A percentile compares a stretch with the other conserved stretches of the same genome.
These are phyloP conservation scores for Coccomyxa subellipsoidea DNA, from an alignment of 163 green algal genomes.

Conservation along the genomic window DNA sequence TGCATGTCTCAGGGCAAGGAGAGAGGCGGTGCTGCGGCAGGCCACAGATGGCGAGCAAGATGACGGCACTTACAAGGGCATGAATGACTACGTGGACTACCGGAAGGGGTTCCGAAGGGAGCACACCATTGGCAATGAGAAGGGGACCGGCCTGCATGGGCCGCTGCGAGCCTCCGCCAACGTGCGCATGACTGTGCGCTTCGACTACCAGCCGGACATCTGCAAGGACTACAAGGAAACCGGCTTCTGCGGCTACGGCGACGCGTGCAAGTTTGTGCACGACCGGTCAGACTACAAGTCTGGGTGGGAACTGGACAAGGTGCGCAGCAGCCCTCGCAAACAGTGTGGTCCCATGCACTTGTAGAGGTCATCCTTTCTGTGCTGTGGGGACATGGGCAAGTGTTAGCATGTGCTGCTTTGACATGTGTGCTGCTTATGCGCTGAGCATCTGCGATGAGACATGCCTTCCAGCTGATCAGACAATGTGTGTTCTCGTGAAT, in stretches of 20 bases:
- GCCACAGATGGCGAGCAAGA: conserved; percentile 9
- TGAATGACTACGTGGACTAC: conserved; percentile 80
- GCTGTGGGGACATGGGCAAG: too few species aligned
- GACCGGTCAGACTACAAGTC: conserved; percentile 98
- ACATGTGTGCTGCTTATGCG: too few species aligned
- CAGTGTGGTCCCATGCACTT: not conserved
- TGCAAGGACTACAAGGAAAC: conserved; percentile 99
- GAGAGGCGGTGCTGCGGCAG: conserved; percentile 72
- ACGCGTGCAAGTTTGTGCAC: conserved; percentile 99
- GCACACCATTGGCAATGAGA: conserved; percentile 62
- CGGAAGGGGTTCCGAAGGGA: conserved; percentile 68
- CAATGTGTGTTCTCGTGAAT: too few species aligned
- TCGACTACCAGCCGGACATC: conserved; percentile 97
- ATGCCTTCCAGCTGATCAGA: too few species aligned
- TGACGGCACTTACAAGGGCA: conserved; percentile 71
- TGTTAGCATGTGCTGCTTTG: too few species aligned
- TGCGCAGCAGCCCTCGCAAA: conserved; percentile 28
- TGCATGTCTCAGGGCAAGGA: conserved; percentile 65
- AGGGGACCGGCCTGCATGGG: conserved; percentile 68
- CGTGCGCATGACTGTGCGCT: conserved; percentile 78
- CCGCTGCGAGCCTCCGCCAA: conserved; percentile 84
- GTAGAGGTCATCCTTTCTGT: not conserved
- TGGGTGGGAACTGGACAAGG: conserved; percentile 86
- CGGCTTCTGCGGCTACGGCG: conserved; percentile 96
- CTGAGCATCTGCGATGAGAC: too few species aligned